phyloP scores from a whole-genome alignment of 2,329 filamentous ascomycete genomes.

The Aureobasidium mangrovei region DNA sequence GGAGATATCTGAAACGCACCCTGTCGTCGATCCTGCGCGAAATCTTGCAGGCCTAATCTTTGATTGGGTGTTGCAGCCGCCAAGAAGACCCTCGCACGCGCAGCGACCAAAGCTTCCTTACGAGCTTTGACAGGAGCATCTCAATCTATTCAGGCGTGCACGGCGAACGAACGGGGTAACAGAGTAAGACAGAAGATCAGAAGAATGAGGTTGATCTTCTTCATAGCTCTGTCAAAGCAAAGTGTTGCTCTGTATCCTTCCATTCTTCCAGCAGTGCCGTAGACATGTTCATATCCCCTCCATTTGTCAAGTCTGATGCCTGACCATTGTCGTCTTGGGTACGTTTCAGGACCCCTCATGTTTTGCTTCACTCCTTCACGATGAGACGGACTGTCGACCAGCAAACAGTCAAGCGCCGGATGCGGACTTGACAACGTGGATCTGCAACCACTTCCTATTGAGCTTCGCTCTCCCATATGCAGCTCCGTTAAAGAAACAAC shows the following conservation, averaged over 20 bases:
- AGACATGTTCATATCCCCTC: not conserved
- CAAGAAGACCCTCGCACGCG: conserved; percentile 1
- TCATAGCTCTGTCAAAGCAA: not conserved
- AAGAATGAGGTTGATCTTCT: not conserved
- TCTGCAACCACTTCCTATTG: conserved; percentile 3
- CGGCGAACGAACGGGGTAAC: conserved; percentile 6
- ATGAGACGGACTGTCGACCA: conserved; percentile 3
- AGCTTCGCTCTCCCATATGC: not conserved
- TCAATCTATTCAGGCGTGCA: conserved; percentile 3
- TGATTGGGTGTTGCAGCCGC: conserved; percentile 2
- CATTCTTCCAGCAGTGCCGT: not conserved
- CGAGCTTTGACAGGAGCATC: conserved; percentile 8
- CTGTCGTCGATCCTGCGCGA: conserved; percentile 7
- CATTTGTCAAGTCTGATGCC: conserved; percentile 1
- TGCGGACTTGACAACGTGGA: not conserved
- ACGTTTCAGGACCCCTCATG: not conserved
- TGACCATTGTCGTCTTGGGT: not conserved
- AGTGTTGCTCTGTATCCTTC: not conserved
- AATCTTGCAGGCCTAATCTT: not conserved
- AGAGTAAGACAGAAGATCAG: conserved; percentile 6
- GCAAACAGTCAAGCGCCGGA: conserved; percentile 2
- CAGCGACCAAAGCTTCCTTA: not conserved
- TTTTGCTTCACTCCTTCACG: not conserved
- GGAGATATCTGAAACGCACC: conserved; percentile 2
- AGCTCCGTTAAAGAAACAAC: conserved; percentile 1